A percentile compares a stretch with the other conserved stretches of the same genome.
These are phyloP conservation scores for Lentinula sp. DNA, from an alignment of 768 basidiomycete genomes.

Conservation along the genomic window DNA sequence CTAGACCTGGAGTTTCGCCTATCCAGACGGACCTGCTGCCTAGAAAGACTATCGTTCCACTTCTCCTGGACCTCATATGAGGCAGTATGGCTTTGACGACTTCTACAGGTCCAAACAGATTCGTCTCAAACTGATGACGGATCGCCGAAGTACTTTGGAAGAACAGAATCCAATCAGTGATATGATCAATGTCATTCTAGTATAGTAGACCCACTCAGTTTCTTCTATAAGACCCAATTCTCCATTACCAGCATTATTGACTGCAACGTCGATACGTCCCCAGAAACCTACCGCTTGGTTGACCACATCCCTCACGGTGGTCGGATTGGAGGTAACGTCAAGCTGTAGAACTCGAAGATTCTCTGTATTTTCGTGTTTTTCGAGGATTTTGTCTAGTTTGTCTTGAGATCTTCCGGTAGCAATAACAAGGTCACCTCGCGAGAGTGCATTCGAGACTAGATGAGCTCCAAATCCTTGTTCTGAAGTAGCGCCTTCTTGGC, in stretches of 20 bases:
- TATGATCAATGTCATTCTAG: neutral
- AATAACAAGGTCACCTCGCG: conserved; percentile 57
- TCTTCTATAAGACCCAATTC: conserved; percentile 47
- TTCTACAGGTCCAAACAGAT: conserved; percentile 47
- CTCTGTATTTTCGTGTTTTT: conserved; percentile 13
- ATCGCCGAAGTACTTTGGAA: conserved; percentile 6
- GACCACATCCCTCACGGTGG: conserved; percentile 34
- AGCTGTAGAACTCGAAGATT: conserved; percentile 40
- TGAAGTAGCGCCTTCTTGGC: neutral
- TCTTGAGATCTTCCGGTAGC: conserved; percentile 45
- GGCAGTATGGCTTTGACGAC: conserved; percentile 49
- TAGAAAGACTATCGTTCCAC: conserved; percentile 42
- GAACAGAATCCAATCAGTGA: too few relatives aligned
- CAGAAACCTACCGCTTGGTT: conserved; percentile 38
- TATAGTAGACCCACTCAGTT: conserved; percentile 32
- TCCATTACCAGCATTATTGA: conserved; percentile 58
- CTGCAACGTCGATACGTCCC: conserved; percentile 54
- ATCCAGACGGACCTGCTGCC: conserved; percentile 53
- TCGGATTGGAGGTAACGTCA: conserved; percentile 44
- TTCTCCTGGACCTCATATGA: conserved; percentile 37
- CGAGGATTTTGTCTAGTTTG: conserved; percentile 31
- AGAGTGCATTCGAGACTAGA: conserved; percentile 36
- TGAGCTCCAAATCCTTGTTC: conserved; percentile 45
- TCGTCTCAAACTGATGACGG: conserved; percentile 35
- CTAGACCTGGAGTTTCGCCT: conserved; percentile 22